These are phyloP conservation scores for Fraxinus sp. DNA, from an alignment of 305 asterid species.

Conservation along the genomic window DNA sequence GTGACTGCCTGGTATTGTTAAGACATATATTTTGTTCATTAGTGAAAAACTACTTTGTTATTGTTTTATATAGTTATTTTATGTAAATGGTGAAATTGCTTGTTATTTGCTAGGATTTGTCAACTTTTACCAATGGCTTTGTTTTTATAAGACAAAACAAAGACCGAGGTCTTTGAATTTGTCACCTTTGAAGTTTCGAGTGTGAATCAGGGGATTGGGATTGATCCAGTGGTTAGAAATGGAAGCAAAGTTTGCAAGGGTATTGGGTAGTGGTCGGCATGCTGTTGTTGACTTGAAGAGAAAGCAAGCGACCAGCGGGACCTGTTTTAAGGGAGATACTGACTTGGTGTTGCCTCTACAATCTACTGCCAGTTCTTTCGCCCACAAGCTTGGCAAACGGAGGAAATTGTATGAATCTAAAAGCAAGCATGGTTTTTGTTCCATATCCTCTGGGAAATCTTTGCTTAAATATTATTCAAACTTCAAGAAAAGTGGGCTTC, in stretches of 20 bases:
- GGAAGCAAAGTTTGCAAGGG: slow-evolving; percentile 79
- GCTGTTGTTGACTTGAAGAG: slow-evolving; percentile 67
- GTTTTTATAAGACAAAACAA: slow-evolving; percentile 44
- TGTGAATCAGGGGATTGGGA: slow-evolving; percentile 51
- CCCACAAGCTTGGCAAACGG: slow-evolving; percentile 48
- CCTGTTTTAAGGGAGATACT: slow-evolving; percentile 40
- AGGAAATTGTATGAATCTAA: slow-evolving; percentile 51
- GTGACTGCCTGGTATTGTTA: slow-evolving; percentile 6
- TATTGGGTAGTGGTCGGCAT: slow-evolving; percentile 64
- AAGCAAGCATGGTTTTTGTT: slow-evolving; percentile 31
- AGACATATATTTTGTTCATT: slow-evolving; percentile 3
- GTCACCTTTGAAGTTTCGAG: slow-evolving; percentile 39
- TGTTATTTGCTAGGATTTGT: slow-evolving; percentile 21
- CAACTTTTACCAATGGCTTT: slow-evolving; percentile 33
- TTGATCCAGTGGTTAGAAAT: slow-evolving; percentile 62
- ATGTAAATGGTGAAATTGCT: not conserved
- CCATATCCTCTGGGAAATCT: slow-evolving; percentile 40
- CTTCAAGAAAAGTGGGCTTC: slow-evolving; percentile 61
- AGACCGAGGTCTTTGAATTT: slow-evolving; percentile 31
- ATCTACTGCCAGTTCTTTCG: slow-evolving; percentile 34
- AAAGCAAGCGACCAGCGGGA: slow-evolving; percentile 47
- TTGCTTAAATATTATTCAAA: slow-evolving; percentile 54
- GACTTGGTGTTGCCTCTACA: slow-evolving; percentile 43
- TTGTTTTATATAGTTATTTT: slow-evolving; percentile 8
- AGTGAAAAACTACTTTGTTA: not conserved